These are phyloP conservation scores for Trametes sp. DNA, from an alignment of 1,284 basidiomycete genomes.

Conservation along the genomic window DNA sequence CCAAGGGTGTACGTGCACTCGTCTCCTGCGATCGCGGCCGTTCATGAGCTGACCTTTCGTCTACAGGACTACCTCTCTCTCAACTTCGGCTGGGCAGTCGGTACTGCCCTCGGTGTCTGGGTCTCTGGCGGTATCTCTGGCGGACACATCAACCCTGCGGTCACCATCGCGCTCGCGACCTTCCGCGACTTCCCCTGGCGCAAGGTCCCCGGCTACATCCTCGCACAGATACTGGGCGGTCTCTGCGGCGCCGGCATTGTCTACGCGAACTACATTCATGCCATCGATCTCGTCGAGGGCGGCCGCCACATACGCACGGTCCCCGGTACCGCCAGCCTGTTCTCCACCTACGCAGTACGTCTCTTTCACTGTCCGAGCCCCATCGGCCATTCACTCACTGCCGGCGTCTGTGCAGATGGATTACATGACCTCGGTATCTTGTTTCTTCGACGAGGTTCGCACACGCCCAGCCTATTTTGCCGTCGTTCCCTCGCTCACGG, in stretches of 20 bases:
- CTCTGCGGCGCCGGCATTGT: slow-evolving; percentile 71
- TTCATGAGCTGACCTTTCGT: slow-evolving; percentile 18
- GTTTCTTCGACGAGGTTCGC: slow-evolving; percentile 66
- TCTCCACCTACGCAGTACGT: slow-evolving; percentile 75
- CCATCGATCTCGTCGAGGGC: slow-evolving; percentile 76
- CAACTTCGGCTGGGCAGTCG: slow-evolving; percentile 72
- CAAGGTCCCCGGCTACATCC: slow-evolving; percentile 78
- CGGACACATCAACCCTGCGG: slow-evolving; percentile 83
- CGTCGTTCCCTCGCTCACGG: slow-evolving; percentile 12
- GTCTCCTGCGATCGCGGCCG: slow-evolving; percentile 3
- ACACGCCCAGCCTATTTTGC: slow-evolving; percentile 1
- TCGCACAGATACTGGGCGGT: slow-evolving; percentile 77
- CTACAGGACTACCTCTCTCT: slow-evolving; percentile 64
- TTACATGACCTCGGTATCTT: slow-evolving; percentile 64
- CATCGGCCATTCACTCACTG: background rate
- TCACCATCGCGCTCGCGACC: slow-evolving; percentile 73
- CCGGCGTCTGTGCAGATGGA: slow-evolving; percentile 47
- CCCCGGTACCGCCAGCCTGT: slow-evolving; percentile 69
- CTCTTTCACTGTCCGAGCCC: background rate
- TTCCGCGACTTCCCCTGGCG: slow-evolving; percentile 81
- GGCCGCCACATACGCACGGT: slow-evolving; percentile 67
- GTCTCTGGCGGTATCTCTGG: slow-evolving; percentile 71
- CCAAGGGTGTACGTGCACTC: slow-evolving; percentile 63
- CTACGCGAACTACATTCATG: slow-evolving; percentile 81
- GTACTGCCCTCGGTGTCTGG: slow-evolving; percentile 74